Evolutionary conservation across 75 land plant species (phyloP).

Genomic region (Adiantum capillusveneris): DNA sequence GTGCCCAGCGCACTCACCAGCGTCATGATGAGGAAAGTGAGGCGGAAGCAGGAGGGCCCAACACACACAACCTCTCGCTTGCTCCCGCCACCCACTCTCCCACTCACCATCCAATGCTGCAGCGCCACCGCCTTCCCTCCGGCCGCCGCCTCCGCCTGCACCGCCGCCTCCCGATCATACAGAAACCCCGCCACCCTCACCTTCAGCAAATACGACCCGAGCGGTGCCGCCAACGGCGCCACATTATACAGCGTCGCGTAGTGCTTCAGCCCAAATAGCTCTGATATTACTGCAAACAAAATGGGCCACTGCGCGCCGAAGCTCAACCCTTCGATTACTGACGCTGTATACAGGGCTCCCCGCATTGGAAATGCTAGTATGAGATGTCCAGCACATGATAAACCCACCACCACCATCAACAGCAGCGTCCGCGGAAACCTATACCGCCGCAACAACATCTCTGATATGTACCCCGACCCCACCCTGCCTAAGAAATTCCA

Average conservation of each 20-base stretch:
- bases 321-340: slow-evolving; percentile 44
- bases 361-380: slow-evolving; percentile 42
- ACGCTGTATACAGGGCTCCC: slow-evolving; percentile 37
- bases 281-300: slow-evolving; percentile 48
- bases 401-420: slow-evolving; percentile 27
- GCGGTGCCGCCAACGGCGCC: slow-evolving; percentile 8
- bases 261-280: slow-evolving; percentile 59
- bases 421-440: slow-evolving; percentile 40
- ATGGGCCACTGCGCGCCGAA: slow-evolving; percentile 52
- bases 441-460: slow-evolving; percentile 26
- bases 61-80: no score
- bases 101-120: no score
- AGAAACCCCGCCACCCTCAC: slow-evolving; percentile 19
- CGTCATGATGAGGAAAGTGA: slow-evolving; percentile 28
- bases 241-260: slow-evolving; percentile 28
- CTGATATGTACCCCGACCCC: slow-evolving; percentile 47
- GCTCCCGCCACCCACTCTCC: no score
- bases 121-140: neutral
- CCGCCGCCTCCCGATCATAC: slow-evolving; percentile 21
- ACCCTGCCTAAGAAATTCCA: slow-evolving; percentile 76
- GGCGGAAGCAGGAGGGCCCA: slow-evolving; percentile 20
- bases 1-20: slow-evolving; percentile 11
- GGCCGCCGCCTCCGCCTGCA: slow-evolving; percentile 11
- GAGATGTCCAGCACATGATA: slow-evolving; percentile 48
- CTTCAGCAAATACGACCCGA: slow-evolving; percentile 14